Base-by-base conservation (phyloP, 495 filamentous ascomycete genomes). In the Daldinia childiae region DNA sequence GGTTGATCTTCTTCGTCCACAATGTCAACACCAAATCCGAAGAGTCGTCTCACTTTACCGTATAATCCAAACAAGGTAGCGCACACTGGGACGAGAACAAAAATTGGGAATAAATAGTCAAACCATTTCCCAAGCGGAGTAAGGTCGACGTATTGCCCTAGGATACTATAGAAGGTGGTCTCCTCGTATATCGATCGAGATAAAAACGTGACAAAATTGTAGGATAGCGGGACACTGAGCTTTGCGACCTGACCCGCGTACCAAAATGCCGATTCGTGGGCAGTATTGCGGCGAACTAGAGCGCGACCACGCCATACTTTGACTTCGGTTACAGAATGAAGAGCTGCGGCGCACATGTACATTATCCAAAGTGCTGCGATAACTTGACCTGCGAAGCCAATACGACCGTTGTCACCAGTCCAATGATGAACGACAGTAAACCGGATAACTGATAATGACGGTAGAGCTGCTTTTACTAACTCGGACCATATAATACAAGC, bases 231-330 rank as follows among this genome's bases (percentile, higher is more conserved):
- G 4, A 98, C 93, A 34, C 92, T 96, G 32, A 99, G 86, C 58
- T 92, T 90, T 8, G 95, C 94, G 29, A 97, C 91, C 70, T 97
- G 92, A 30, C 90, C 88, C 9, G 93, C 90, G 79, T 97, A 99
- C 93, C 95, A 99, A 66, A 93, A 95, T 4, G 95, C 95, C 57
- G 90, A 92, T 77, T 97, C 95, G 36, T 89, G 89, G 58, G 95
- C 95, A 0, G 95, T 99, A 70, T 94, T 94, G 63, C 95, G 89
- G 52, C 87, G 90, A 43, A 98, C 95, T 15, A 99, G 83, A 1
- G 95, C 95, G 26, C 95, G 88, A 55, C 95, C 94, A 58, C 95
- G 90, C 95, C 95, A 99, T 30, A 97, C 92, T 74, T 95, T 95
- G 73, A 95, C 93, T 71, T 95, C 92, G 43, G 88, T 90, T 69